Evolutionary conservation across 257 asterid genomes (phyloP).

Genomic region (Capsicum baccatum): DNA sequence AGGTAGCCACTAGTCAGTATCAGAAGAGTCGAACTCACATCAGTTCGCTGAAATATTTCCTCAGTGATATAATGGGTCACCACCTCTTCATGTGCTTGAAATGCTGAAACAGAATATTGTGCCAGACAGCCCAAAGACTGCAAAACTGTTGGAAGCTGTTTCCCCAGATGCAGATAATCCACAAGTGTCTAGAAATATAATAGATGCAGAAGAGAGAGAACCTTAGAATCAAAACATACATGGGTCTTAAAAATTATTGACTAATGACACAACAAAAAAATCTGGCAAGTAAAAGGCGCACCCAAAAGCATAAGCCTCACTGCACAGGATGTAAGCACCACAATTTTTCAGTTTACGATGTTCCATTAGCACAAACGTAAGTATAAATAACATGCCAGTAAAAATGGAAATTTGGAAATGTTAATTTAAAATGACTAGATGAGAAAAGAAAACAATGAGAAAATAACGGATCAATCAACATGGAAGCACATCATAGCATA

Average conservation of each 20-base stretch:
- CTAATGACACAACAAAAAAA: neutral
- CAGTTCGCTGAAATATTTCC: conserved; percentile 62
- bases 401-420: conserved; percentile 10
- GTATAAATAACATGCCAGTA: neutral
- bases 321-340: neutral
- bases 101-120: conserved; percentile 63
- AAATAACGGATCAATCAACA: conserved; percentile 7
- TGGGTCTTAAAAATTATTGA: neutral
- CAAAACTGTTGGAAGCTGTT: conserved; percentile 69
- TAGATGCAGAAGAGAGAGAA: conserved; percentile 22
- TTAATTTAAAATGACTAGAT: neutral
- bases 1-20: conserved; percentile 27
- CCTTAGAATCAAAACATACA: conserved; percentile 1
- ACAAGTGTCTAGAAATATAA: conserved; percentile 57
- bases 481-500: neutral
- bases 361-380: neutral
- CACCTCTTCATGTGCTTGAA: conserved; percentile 64
- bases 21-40: conserved; percentile 50
- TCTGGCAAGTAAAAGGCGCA: neutral
- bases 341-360: conserved; percentile 15
- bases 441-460: neutral
- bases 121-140: conserved; percentile 91
- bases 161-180: conserved; percentile 60
- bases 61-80: conserved; percentile 58
- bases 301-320: neutral